Base-by-base conservation (phyloP, 768 basidiomycete species). In the Agaricus sinodeliciosus region DNA sequence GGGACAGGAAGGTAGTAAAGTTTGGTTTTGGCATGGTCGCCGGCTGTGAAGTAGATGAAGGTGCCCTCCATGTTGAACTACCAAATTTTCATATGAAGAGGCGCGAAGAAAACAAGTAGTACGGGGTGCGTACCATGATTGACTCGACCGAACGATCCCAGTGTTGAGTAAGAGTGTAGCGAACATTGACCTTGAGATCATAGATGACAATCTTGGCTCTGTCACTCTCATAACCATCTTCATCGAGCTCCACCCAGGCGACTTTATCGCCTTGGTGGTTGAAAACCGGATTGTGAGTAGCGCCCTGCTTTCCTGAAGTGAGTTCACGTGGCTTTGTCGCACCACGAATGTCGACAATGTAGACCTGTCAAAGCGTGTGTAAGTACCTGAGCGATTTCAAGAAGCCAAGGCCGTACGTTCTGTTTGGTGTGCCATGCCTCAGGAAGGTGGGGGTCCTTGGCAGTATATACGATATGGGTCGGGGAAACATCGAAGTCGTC, bases 161-260 rank as follows among this genome's bases (percentile, higher is more conserved):
- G 36, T 74, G 62, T 59, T 90, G 84, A 0, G 90, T 90, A 48
- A 92, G 69, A 0, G 84, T 88, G 62, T 78, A 87, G 26, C 84
- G 76, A 12, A 86, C 73, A n/a, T 80, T 69, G 56, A 77, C 81
- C 40, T 67, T 64, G 13, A 95, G 69, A 61, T 94, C 90, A 60
- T 85, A 90, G 8, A 93, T 77, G 40, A 92, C 81, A 43, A 94
- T 76, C 63, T 89, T 87, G 7, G 80, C 78, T 56, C 90, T 80
- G 68, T 95, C 94, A 48, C 86, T 77, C 67, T 97, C 94, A 59
- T 94, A 87, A 1, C 94, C 94, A 59, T 97, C 92, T 62, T 87
- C 65, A 48, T 85, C 82, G 56, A 94, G 78, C 65, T 97, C 89
- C 36, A 90, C 69, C 94, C 94, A 98, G 0, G 88, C 92, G 1